Evolutionary conservation across 805 yeast genomes (phyloP), one percentile per base, ranked within the genome.

Genomic region (Candida maltosa): DNA sequence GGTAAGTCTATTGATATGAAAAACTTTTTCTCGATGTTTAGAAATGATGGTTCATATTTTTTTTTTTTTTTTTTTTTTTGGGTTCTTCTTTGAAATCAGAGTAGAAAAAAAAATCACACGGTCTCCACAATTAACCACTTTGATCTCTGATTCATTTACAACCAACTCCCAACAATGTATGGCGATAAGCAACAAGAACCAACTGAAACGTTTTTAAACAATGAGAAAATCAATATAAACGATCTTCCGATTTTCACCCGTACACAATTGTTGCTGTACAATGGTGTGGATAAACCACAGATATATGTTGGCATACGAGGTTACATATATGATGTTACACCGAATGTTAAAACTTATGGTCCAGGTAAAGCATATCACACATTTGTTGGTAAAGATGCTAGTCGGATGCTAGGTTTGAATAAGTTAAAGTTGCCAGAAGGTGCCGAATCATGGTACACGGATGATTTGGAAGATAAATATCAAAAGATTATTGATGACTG

Each of bases 231-330:
- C n/a, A 58, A 60, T 35, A 44, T 59, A 14, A 40, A 44, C 10
- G 41, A 46, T 12, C 56, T 67, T 17, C 68, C 68, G 5, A 44
- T 54, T 8, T 60, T 45, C 40, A 62, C 70, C 2, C 46, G 69
- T 9, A 31, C 53, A 4, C 62, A 65, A 43, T 51, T 67, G 32
- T 38, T 56, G 4, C 38, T 35, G 27, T 63, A 53, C 45, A 52
- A 68, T 37, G 71, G 70, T n/a, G 37, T 31, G 4, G 47, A 47
- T 17, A 41, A 41, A 21, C 52, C 49, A 11, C 38, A 71, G 39
- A 71, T 84, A 44, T 87, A 79, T 56, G 83, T 87, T 14, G 93
- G 79, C 6, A 80, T 87, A 47, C 78, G 80, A 41, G 93, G 95
- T 15, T 69, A 69, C 2, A 76, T 87, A 8, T 87, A 85, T 54